Evolutionary conservation across 148 eudicot genomes (phyloP), one percentile per base, ranked within the genome.

Genomic region (Bassia scoparia): DNA sequence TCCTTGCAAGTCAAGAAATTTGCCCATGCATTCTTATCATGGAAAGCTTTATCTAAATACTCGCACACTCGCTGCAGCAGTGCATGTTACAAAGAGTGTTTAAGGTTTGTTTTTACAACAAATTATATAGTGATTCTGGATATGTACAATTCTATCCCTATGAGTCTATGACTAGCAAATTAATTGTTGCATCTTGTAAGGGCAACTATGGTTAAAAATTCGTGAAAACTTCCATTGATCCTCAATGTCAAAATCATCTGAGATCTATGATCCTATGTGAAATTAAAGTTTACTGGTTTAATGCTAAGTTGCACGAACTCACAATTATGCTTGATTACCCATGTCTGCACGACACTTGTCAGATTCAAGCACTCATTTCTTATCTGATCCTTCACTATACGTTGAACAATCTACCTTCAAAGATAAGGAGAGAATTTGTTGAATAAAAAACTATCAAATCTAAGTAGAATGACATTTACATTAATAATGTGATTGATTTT

Each of bases 41-140:
- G 98, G 96, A 74, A 91, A 89, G 83, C 93, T 94, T 65, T 91
- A 91, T 76, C 84, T 93, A 49, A 81, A 74, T 88, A 82, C 93
- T 75, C 82, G 61, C 98, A 94, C 76, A 82, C 73, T 61, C 97
- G 98, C n/a, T 72, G 82, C 96, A 26, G 93, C 98, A 54, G 70
- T 87, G 83, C 86, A 64, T 89, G 97, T 83, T 94, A 81, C 77
- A 94, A 88, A 81, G 98, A 94, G 77, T 94, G 93, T 77, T 83
- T 94, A 78, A 94, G 96, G 98, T 93, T 82, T 78, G 86, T 80
- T 50, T 26, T 35, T n/a, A n/a, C n/a, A n/a, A 38, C 7, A 34
- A 18, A 21, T 48, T 23, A 30, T 29, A 15, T 11, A 63, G 43
- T 68, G 6, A 46, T 43, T 26, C 12, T 68, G 13, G 53, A 21